Conservation (phyloP, 2,329 filamentous ascomycete genomes). For the Tolypocladium ophioglossoides region DNA sequence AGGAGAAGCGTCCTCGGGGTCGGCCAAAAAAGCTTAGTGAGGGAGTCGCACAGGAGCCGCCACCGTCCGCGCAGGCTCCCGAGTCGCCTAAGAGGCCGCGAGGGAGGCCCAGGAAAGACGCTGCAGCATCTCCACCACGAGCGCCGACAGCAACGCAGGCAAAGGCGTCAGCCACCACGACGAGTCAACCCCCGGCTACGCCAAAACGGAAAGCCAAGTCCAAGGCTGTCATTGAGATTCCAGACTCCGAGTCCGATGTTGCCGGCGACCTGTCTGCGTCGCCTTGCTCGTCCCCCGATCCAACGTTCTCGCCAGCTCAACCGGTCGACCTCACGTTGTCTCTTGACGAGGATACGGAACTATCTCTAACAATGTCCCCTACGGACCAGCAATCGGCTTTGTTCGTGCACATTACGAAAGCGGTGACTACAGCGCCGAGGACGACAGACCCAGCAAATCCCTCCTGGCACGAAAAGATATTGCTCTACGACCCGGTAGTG, state of each 20-base stretch:
- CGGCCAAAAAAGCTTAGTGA: constrained; percentile 20
- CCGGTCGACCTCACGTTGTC: constrained; percentile 32
- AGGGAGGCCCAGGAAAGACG: constrained; percentile 31
- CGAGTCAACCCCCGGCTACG: neutral
- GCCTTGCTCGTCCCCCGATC: constrained; percentile 22
- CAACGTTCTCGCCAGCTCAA: constrained; percentile 32
- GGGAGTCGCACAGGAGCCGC: constrained; percentile 19
- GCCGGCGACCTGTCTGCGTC: constrained; percentile 16
- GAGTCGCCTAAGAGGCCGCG: constrained; percentile 24
- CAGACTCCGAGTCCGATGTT: constrained; percentile 37
- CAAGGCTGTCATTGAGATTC: constrained; percentile 31
- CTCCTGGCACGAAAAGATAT: constrained; percentile 85
- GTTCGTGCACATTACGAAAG: constrained; percentile 43
- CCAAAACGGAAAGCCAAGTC: neutral
- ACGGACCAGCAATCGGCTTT: constrained; percentile 32
- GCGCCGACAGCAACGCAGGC: neutral
- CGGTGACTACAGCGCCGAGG: constrained; percentile 39
- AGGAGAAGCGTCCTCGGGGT: constrained; percentile 19
- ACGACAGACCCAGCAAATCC: constrained; percentile 38
- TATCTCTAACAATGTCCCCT: constrained; percentile 27
- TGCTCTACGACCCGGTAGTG: constrained; percentile 85
- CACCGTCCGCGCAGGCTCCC: constrained; percentile 21
- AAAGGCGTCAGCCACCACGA: constrained; percentile 2
- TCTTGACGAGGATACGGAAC: constrained; percentile 33
- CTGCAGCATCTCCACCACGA: constrained; percentile 1